Conservation (phyloP, 805 yeast genomes). For the Sugiyamaella mastotermitis region DNA sequence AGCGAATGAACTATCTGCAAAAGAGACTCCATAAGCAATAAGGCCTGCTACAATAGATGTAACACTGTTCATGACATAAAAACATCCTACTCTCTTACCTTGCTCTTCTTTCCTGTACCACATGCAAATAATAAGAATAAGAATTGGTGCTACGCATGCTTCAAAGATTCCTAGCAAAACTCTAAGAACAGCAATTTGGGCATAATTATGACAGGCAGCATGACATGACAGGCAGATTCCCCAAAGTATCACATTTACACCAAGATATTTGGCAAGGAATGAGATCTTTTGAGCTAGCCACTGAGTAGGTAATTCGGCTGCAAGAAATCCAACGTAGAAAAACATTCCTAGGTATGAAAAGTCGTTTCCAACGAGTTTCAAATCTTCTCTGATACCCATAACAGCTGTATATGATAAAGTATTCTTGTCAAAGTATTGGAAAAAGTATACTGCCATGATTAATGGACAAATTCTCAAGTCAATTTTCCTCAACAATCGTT, state of each 20-base stretch:
- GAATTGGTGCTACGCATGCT: slow-evolving; percentile 45
- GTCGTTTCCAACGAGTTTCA: slow-evolving; percentile 33
- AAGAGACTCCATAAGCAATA: neutral
- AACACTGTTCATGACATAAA: slow-evolving; percentile 29
- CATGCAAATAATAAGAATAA: slow-evolving; percentile 49
- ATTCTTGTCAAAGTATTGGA: slow-evolving; percentile 38
- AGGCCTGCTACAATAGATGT: neutral
- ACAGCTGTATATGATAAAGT: slow-evolving; percentile 42
- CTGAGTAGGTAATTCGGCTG: slow-evolving; percentile 41
- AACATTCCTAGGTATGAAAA: slow-evolving; percentile 38
- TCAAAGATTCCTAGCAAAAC: slow-evolving; percentile 48
- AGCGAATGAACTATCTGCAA: neutral
- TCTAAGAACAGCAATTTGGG: slow-evolving; percentile 44
- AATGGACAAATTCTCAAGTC: slow-evolving; percentile 14
- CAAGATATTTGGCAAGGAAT: slow-evolving; percentile 9
- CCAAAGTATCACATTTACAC: slow-evolving; percentile 11
- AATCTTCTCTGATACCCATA: slow-evolving; percentile 40
- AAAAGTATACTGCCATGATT: slow-evolving; percentile 11
- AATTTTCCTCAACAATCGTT: slow-evolving; percentile 18
- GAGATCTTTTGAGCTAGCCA: slow-evolving; percentile 9
- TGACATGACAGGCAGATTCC: slow-evolving; percentile 14
- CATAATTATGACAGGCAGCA: slow-evolving; percentile 34
- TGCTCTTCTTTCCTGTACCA: slow-evolving; percentile 48
- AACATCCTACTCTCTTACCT: slow-evolving; percentile 38
- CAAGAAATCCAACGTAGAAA: slow-evolving; percentile 33